Percentiles rank a stretch among this genome's conserved stretches.
Conservation (phyloP, 1,139 yeast species). For the Saccharomyces pastorianus region DNA sequence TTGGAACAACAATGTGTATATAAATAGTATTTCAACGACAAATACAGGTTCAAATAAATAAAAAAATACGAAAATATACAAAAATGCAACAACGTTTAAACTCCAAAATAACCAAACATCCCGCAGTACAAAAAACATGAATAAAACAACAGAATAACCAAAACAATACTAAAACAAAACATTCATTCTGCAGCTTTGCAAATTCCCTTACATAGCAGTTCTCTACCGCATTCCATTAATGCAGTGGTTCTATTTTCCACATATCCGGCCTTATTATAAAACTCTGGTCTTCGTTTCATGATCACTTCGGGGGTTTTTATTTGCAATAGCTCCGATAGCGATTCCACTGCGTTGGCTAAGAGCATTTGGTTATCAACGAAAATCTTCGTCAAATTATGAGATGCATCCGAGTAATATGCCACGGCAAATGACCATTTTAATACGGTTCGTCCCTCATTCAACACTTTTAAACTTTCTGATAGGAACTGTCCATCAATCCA, state of each 20-base stretch:
- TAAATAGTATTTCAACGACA: background rate
- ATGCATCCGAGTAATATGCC: slow-evolving; percentile 54
- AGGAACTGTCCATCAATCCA: slow-evolving; percentile 90
- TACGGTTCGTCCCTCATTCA: slow-evolving; percentile 65
- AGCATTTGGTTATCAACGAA: slow-evolving; percentile 71
- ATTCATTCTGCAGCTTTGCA: slow-evolving; percentile 17
- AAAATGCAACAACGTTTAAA: background rate
- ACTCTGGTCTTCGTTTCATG: slow-evolving; percentile 41
- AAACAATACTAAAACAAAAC: background rate
- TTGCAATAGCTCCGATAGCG: slow-evolving; percentile 64
- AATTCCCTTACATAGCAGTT: slow-evolving; percentile 34
- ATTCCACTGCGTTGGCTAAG: slow-evolving; percentile 69
- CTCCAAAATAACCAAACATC: slow-evolving; percentile 3
- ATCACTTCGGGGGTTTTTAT: slow-evolving; percentile 46
- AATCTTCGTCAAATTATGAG: slow-evolving; percentile 43
- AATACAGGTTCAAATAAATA: slow-evolving; percentile 6
- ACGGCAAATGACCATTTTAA: slow-evolving; percentile 89
- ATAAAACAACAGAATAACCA: background rate
- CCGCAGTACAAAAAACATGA: background rate
- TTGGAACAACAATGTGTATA: background rate
- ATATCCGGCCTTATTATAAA: slow-evolving; percentile 42
- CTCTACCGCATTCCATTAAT: slow-evolving; percentile 45
- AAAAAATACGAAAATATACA: background rate
- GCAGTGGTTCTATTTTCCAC: slow-evolving; percentile 42
- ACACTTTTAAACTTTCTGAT: slow-evolving; percentile 57